A percentile compares a stretch with the other conserved stretches of the same genome.
phyloP scores from a whole-genome alignment of 1,284 basidiomycete genomes.

The Ustilago bromivora region DNA sequence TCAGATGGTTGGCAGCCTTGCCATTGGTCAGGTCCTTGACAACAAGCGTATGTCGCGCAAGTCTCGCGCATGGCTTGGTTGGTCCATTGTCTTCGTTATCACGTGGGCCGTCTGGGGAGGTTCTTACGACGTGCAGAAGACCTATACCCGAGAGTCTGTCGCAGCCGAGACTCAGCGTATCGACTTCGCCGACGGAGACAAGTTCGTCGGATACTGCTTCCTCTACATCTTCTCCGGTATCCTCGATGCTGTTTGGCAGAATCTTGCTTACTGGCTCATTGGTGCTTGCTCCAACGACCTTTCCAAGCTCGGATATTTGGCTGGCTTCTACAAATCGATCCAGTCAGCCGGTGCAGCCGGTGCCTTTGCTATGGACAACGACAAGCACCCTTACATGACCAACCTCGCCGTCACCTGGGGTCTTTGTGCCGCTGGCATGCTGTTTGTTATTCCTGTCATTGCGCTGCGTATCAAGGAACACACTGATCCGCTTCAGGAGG shows the following conservation, averaged over 20 bases:
- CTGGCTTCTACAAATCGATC: conserved; percentile 63
- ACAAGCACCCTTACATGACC: conserved; percentile 57
- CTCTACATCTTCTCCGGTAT: conserved; percentile 63
- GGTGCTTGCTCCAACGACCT: conserved; percentile 63
- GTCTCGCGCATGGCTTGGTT: conserved; percentile 58
- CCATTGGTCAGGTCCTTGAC: conserved; percentile 59
- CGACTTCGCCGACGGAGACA: conserved; percentile 43
- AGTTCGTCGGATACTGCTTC: conserved; percentile 54
- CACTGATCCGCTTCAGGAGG: conserved; percentile 50
- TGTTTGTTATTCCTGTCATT: conserved; percentile 58
- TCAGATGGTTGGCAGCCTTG: conserved; percentile 65
- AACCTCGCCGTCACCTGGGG: conserved; percentile 61
- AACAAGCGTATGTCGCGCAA: conserved; percentile 47
- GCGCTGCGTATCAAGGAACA: conserved; percentile 52
- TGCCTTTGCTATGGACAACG: conserved; percentile 58
- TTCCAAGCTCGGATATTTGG: conserved; percentile 58
- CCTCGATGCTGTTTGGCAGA: conserved; percentile 57
- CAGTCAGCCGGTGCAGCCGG: conserved; percentile 60
- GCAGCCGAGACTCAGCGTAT: conserved; percentile 27
- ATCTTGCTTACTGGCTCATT: conserved; percentile 57
- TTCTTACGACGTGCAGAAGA: conserved; percentile 56
- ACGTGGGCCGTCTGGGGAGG: conserved; percentile 65
- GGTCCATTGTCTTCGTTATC: conserved; percentile 55
- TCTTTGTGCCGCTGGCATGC: conserved; percentile 52
- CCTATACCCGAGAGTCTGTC: conserved; percentile 49